Evolutionary conservation across 805 yeast genomes (phyloP), one percentile per base, ranked within the genome.

Genomic region (Saccharomyces mikatae): DNA sequence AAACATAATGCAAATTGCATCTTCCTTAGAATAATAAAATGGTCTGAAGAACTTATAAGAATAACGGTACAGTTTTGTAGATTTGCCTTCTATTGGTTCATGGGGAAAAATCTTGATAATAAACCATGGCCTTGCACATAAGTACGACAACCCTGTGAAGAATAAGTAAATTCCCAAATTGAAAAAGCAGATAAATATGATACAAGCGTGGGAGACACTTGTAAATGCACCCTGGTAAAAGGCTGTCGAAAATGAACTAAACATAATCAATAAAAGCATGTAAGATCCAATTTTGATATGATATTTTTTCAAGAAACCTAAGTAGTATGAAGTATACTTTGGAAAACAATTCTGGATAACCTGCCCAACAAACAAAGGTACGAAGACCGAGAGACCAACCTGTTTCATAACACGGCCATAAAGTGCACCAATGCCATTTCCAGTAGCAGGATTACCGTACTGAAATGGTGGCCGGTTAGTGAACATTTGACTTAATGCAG

Each of bases 301-400:
- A 44, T 56, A 63, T 36, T 52, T 58, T 52, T 64, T 65, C 46
- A 61, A 36, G 49, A 65, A 64, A 9, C 51, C 55, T n/a, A 63
- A 32, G 41, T 64, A 64, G 6, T 49, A 52, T 41, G 56, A 47
- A 2, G 66, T 63, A 17, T 49, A 84, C 50, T 75, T 76, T 0
- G 94, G 90, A 55, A 80, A 78, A 2, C 86, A 31, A 63, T 86
- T 84, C 66, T 88, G 96, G 17, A 86, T 63, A 11, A 85, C 82
- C 69, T 90, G 96, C 0, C 97, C 97, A n/a, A 89, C 90, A 66
- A 87, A 84, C 22, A 89, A 69, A 0, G 97, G 97, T 9, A 89
- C 81, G 68, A 90, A 89, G 4, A 89, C 89, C 5, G 89, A 80
- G 21, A 87, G 75, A 0, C 96, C 96, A 54, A 90, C 76, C 68